These are phyloP conservation scores for Elasticomyces elasticus DNA, from an alignment of 495 filamentous ascomycete species.

Conservation along the genomic window DNA sequence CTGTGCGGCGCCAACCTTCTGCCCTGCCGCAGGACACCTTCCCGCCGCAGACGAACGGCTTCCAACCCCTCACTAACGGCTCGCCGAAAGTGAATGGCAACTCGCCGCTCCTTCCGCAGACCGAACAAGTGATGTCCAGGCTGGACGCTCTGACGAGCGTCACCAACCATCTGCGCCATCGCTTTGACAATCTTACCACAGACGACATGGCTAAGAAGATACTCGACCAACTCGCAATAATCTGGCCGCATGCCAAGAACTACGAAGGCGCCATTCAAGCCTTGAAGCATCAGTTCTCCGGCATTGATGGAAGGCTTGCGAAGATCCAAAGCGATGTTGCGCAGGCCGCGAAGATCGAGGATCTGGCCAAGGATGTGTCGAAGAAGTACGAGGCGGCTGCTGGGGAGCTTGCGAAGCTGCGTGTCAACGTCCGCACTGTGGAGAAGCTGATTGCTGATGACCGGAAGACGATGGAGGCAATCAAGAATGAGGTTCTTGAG, in stretches of 20 bases:
- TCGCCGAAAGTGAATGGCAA: not conserved
- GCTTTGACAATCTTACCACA: conserved; percentile 16
- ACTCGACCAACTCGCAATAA: conserved; percentile 7
- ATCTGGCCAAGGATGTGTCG: not conserved
- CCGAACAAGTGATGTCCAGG: not conserved
- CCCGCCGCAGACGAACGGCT: not conserved
- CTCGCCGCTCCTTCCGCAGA: not conserved
- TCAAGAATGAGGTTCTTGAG: not conserved
- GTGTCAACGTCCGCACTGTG: too few relatives aligned
- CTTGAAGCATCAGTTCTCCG: not conserved
- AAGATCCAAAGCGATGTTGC: not conserved
- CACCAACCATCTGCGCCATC: not conserved
- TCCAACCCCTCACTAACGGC: not conserved
- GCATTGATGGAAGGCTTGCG: not conserved
- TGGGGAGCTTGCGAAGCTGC: not conserved
- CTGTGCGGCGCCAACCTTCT: not conserved
- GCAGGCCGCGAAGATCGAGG: not conserved
- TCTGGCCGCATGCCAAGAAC: conserved; percentile 18
- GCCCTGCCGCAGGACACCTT: not conserved
- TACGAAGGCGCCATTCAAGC: not conserved
- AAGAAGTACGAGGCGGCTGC: not conserved
- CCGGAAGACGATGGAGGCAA: not conserved
- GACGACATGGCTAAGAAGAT: conserved; percentile 11
- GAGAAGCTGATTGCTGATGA: not conserved
- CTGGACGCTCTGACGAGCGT: not conserved